phyloP scores from a whole-genome alignment of 2,329 filamentous ascomycete genomes.

The Eutypella sp. region DNA sequence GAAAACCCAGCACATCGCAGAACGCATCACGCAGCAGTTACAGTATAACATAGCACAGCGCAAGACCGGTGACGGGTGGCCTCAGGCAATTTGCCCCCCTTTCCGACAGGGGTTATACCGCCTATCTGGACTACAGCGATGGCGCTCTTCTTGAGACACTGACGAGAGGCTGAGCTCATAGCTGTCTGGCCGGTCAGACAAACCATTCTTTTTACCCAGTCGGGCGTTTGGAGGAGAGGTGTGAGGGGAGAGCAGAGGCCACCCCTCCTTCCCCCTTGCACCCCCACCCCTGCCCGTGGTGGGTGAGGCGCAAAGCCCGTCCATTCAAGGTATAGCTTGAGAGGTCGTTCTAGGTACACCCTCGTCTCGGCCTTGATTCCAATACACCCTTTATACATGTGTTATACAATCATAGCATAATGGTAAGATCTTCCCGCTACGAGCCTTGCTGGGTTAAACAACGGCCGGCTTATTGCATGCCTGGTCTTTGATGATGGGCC shows the following conservation, averaged over 20 bases:
- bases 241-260: too few species aligned
- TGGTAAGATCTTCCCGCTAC: constrained; percentile 31
- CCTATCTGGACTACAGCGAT: constrained; percentile 25
- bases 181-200: background rate
- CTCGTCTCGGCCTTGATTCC: constrained; percentile 25
- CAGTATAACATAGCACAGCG: constrained; percentile 9
- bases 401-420: constrained; percentile 23
- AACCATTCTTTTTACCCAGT: background rate
- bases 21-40: constrained; percentile 3
- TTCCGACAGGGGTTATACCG: constrained; percentile 11
- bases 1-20: constrained; percentile 9
- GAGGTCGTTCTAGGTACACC: constrained; percentile 19
- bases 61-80: background rate
- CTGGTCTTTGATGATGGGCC: constrained; percentile 23
- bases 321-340: constrained; percentile 20
- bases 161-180: constrained; percentile 17
- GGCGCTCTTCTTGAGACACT: constrained; percentile 26
- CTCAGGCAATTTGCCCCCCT: background rate
- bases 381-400: constrained; percentile 26
- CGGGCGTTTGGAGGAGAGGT: background rate
- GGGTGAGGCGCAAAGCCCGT: constrained; percentile 25
- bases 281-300: constrained; percentile 25
- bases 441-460: constrained; percentile 13
- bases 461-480: constrained; percentile 28
- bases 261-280: constrained; percentile 9